phyloP scores from a whole-genome alignment of 768 basidiomycete species.

The Russula sp. region DNA sequence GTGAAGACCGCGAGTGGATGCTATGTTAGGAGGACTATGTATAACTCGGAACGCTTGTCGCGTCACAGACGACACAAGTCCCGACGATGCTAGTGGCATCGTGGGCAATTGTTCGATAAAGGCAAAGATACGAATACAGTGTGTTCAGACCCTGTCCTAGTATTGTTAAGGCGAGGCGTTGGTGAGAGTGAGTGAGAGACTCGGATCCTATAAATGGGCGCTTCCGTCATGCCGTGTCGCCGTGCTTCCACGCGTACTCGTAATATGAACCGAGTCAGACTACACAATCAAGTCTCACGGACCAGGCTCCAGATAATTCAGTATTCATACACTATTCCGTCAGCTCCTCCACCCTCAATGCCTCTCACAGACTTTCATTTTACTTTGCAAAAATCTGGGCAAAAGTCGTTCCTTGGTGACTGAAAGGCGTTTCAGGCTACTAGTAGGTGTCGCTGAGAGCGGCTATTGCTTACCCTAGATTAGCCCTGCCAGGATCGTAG shows the following conservation, averaged over 20 bases:
- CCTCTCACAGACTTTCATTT: neutral
- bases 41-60: slow-evolving; percentile 23
- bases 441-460: neutral
- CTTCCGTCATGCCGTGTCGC: neutral
- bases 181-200: no score
- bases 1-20: slow-evolving; percentile 39
- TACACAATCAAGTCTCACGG: no score
- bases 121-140: neutral
- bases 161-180: no score
- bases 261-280: no score
- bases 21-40: slow-evolving; percentile 28
- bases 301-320: no score
- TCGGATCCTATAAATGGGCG: neutral
- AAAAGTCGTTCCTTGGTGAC: slow-evolving; percentile 42
- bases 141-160: neutral
- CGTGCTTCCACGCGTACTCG: neutral
- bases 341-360: neutral
- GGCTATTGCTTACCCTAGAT: slow-evolving; percentile 40
- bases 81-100: slow-evolving; percentile 32
- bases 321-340: neutral
- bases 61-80: slow-evolving; percentile 26
- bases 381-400: slow-evolving; percentile 36
- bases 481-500: slow-evolving; percentile 46
- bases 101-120: slow-evolving; percentile 13
- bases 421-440: slow-evolving; percentile 19